Percentiles rank a stretch among this genome's conserved stretches.
These are phyloP conservation scores for Pichia californica DNA, from an alignment of 805 yeast genomes.

Conservation along the genomic window DNA sequence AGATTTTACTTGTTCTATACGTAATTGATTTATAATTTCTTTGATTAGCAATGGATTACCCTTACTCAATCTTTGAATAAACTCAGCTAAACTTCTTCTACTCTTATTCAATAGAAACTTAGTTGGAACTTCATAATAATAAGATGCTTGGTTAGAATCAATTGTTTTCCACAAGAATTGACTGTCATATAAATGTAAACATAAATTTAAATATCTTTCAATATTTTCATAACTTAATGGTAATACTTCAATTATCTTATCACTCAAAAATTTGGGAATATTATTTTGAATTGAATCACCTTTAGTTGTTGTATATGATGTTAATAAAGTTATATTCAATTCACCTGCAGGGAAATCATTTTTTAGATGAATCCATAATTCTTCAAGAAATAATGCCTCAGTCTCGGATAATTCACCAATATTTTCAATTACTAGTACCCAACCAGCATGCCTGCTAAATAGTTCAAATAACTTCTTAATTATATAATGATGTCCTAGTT, in stretches of 20 bases:
- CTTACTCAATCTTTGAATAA: slow-evolving; percentile 15
- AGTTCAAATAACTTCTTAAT: slow-evolving; percentile 37
- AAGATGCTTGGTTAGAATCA: background rate
- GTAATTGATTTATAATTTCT: slow-evolving; percentile 32
- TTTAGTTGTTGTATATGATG: background rate
- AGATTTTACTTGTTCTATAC: slow-evolving; percentile 2
- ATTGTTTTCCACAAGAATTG: slow-evolving; percentile 8
- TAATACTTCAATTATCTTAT: slow-evolving; percentile 5
- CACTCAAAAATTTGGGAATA: slow-evolving; percentile 2
- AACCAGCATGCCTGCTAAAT: slow-evolving; percentile 33
- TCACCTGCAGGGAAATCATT: slow-evolving; percentile 9
- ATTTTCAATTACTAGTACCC: slow-evolving; percentile 42
- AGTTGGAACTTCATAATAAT: slow-evolving; percentile 3
- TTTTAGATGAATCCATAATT: slow-evolving; percentile 22
- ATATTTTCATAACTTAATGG: slow-evolving; percentile 8
- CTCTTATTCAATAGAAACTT: background rate
- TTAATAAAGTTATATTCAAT: slow-evolving; percentile 6
- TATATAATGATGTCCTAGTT: slow-evolving; percentile 36
- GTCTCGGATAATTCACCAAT: slow-evolving; percentile 36
- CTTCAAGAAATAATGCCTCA: slow-evolving; percentile 28
- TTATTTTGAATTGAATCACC: background rate
- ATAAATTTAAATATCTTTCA: background rate
- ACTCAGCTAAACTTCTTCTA: slow-evolving; percentile 12
- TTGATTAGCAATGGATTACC: slow-evolving; percentile 19
- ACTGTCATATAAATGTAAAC: slow-evolving; percentile 5